These are phyloP conservation scores for Spirogloea muscicola DNA, from an alignment of 139 green algal species.

Conservation along the genomic window DNA sequence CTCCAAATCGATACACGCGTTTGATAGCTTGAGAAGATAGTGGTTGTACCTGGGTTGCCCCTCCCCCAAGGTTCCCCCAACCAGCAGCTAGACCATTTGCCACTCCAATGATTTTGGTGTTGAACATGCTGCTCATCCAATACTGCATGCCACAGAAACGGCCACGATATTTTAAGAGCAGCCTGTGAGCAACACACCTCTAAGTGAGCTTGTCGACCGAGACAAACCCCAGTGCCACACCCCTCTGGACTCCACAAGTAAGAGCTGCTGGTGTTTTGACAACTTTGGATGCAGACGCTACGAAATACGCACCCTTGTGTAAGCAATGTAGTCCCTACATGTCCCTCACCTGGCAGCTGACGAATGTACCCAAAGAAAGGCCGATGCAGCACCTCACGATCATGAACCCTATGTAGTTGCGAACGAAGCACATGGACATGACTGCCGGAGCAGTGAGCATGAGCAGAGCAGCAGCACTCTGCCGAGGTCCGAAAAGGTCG, in stretches of 20 bases:
- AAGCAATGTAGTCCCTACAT: neutral
- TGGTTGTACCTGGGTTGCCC: slow-evolving; percentile 43
- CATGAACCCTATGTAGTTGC: slow-evolving; percentile 64
- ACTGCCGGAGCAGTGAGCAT: slow-evolving; percentile 60
- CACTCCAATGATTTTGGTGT: slow-evolving; percentile 72
- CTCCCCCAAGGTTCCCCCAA: slow-evolving; percentile 72
- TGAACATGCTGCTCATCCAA: slow-evolving; percentile 81
- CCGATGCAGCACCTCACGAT: slow-evolving; percentile 72
- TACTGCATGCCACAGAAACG: neutral
- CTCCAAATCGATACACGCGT: too few relatives aligned
- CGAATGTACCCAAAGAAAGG: slow-evolving; percentile 75
- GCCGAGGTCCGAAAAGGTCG: slow-evolving; percentile 72
- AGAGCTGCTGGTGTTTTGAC: too few relatives aligned
- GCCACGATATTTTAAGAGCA: neutral
- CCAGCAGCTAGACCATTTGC: slow-evolving; percentile 80
- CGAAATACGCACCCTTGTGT: neutral
- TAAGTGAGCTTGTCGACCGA: neutral
- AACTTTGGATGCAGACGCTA: too few relatives aligned
- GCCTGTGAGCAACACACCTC: neutral
- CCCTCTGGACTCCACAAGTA: too few relatives aligned
- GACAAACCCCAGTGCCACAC: too few relatives aligned
- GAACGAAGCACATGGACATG: slow-evolving; percentile 58
- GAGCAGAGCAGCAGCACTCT: slow-evolving; percentile 51
- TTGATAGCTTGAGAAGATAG: too few relatives aligned
- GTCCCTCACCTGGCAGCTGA: slow-evolving; percentile 58